These are phyloP conservation scores for Pythium dissimile DNA, from an alignment of 352 stramenopile genomes.

Conservation along the genomic window DNA sequence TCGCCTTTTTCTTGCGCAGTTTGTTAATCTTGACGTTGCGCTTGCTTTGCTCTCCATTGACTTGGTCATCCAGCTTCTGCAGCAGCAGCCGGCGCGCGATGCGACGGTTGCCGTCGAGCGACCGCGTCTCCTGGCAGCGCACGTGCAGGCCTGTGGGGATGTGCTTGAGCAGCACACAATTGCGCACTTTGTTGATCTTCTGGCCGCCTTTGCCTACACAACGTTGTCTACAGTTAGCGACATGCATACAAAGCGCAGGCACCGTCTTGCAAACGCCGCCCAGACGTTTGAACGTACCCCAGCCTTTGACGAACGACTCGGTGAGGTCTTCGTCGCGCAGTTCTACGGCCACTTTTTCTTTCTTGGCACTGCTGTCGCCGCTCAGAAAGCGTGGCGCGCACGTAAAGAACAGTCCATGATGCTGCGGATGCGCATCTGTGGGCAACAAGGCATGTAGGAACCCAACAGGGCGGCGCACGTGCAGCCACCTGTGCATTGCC, in stretches of 20 bases:
- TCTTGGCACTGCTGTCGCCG: not conserved
- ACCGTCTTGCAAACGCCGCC: not conserved
- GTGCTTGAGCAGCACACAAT: conserved; percentile 87
- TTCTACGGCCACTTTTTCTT: conserved; percentile 23
- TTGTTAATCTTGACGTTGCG: conserved; percentile 63
- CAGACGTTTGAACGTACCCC: conserved; percentile 35
- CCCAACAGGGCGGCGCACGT: not conserved
- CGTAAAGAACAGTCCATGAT: too few relatives aligned
- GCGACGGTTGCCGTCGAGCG: conserved; percentile 73
- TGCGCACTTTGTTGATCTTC: conserved; percentile 92
- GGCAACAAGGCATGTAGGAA: not conserved
- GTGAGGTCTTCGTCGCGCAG: conserved; percentile 65
- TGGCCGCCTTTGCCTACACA: conserved; percentile 74
- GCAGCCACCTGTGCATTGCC: too few relatives aligned
- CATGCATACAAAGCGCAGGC: not conserved
- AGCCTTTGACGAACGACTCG: conserved; percentile 86
- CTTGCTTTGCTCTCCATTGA: conserved; percentile 61
- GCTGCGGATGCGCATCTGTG: too few relatives aligned
- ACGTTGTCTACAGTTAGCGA: not conserved
- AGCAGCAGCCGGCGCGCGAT: conserved; percentile 66
- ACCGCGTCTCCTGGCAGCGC: conserved; percentile 78
- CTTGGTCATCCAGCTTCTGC: conserved; percentile 71
- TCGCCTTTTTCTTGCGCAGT: conserved; percentile 66
- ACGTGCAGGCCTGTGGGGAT: conserved; percentile 71
- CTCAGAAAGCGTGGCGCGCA: not conserved